Evolutionary conservation across 2,329 filamentous ascomycete species (phyloP).

Genomic region (Chaetomium sp.): DNA sequence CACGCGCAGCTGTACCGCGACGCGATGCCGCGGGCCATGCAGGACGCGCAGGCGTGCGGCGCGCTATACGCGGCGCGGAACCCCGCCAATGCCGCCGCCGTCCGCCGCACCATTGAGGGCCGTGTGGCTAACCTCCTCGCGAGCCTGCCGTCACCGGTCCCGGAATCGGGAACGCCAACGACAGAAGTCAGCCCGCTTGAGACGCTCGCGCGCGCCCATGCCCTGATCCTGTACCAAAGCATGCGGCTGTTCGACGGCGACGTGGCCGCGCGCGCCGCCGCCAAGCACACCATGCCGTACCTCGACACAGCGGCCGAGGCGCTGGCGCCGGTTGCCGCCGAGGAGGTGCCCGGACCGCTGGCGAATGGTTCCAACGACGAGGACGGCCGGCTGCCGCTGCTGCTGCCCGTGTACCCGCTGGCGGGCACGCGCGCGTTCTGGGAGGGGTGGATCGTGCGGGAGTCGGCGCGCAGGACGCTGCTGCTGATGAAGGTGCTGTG

Average conservation of each 20-base stretch:
- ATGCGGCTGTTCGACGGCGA: neutral
- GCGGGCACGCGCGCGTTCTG: neutral
- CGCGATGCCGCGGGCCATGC: neutral
- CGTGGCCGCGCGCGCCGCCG: no score
- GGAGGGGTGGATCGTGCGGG: neutral
- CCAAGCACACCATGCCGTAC: neutral
- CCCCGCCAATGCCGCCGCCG: neutral
- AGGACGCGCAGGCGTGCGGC: neutral
- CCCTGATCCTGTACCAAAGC: neutral
- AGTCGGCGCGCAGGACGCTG: neutral
- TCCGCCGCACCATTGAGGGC: neutral
- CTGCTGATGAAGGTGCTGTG: neutral
- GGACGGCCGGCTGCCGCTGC: no score
- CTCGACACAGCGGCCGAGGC: neutral
- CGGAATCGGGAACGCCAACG: no score
- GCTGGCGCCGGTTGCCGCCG: neutral
- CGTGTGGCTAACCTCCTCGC: neutral
- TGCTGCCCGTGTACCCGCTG: neutral
- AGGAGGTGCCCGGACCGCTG: neutral
- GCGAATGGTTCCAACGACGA: no score
- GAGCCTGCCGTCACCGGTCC: neutral
- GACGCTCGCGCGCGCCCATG: neutral
- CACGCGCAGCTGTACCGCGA: neutral
- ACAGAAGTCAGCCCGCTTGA: neutral
- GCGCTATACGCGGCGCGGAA: neutral